Base-by-base conservation (phyloP, 345 rosid species). In the Bruguiera sexangula region DNA sequence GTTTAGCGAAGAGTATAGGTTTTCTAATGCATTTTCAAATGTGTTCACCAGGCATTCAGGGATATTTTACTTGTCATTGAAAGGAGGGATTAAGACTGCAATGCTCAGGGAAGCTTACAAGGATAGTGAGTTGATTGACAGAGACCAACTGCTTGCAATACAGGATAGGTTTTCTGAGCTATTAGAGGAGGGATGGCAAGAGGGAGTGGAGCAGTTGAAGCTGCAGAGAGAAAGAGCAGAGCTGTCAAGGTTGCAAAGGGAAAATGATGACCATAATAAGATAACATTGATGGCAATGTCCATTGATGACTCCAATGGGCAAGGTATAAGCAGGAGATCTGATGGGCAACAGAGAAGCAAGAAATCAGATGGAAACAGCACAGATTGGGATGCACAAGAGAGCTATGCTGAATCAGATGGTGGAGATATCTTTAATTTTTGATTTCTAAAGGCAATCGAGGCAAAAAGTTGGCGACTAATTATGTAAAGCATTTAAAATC, bases 41-140 rank as follows among this genome's bases (percentile, higher is more conserved):
- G 87, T 74, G 18, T 95, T 95, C 72, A 95, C 97, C 0, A 81
- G 99, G 62, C 99, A 95, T 81, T 87, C 99, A 0, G 96, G 96
- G 67, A 82, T 92, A 22, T 95, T 95, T 82, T 95, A 92, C 72
- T 53, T 95, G 85, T 95, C 98, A 0, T 8, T 90, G 39, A 95
- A 95, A 79, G 98, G 96, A 24, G 93, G 88, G 66, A 88, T 88
- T 65, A 81, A 90, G 81, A 95, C 96, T 39, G 97, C 94, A 0
- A 77, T 92, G 36, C 64, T 95, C 65, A 85, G 99, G 70, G 90
- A 95, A 65, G 96, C 96, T 8, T 92, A 90, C 55, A 74, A 83
- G 82, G 85, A 77, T 13, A 61, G 84, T 24, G 81, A 78, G 71
- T 74, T 87, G 86, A 72, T 86, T 67, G 89, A 78, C 70, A 81